Percentiles rank a stretch among this genome's conserved stretches.
These are phyloP conservation scores for Lachancea waltii DNA, from an alignment of 805 yeast genomes.

Conservation along the genomic window DNA sequence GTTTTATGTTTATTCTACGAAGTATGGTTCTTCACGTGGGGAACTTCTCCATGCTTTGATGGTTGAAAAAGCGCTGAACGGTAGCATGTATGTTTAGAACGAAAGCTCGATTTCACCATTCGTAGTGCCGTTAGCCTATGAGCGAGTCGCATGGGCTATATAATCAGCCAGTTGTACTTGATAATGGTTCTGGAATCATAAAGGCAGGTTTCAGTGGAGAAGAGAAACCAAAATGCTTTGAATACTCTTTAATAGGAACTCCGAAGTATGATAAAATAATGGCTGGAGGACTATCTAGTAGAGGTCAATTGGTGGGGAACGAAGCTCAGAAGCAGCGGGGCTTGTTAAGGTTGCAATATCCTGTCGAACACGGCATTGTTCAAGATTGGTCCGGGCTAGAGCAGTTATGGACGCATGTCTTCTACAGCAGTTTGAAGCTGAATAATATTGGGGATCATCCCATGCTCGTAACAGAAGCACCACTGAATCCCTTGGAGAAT, in stretches of 20 bases:
- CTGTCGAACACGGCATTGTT: constrained; percentile 74
- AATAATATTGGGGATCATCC: constrained; percentile 77
- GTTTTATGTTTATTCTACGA: not conserved
- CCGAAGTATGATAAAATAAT: constrained; percentile 80
- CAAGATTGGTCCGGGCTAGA: constrained; percentile 86
- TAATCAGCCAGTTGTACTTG: constrained; percentile 73
- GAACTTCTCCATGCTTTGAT: not conserved
- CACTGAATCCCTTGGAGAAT: constrained; percentile 76
- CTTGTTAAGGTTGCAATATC: constrained; percentile 60
- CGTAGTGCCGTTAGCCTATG: constrained; percentile 4
- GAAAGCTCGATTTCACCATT: no score
- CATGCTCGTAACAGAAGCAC: constrained; percentile 80
- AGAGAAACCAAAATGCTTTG: constrained; percentile 62
- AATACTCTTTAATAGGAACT: constrained; percentile 65
- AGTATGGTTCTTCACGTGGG: not conserved
- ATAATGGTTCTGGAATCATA: constrained; percentile 77
- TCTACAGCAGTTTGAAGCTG: constrained; percentile 47
- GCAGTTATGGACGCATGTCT: constrained; percentile 64
- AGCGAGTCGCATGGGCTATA: constrained; percentile 29
- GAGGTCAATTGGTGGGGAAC: constrained; percentile 60
- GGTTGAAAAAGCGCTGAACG: not conserved
- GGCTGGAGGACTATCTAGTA: constrained; percentile 62
- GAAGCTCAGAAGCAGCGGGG: constrained; percentile 75
- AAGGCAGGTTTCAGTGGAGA: constrained; percentile 94
- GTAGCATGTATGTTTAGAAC: no score